Conservation (phyloP, 2,329 filamentous ascomycete species). For the Hypoxylon sp. region DNA sequence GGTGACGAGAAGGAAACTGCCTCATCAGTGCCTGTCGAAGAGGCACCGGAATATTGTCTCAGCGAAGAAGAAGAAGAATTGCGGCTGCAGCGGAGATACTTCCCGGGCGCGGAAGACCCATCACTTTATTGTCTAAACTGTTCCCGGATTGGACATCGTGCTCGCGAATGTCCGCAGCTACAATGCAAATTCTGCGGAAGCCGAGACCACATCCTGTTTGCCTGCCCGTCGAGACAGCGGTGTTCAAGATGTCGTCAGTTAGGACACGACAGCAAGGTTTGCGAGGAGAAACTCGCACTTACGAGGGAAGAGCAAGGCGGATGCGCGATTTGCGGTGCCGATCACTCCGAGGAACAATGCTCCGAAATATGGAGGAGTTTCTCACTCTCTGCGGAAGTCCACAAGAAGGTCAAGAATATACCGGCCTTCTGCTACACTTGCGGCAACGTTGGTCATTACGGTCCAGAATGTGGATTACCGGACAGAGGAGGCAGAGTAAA, state of each 20-base stretch:
- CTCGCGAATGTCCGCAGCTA: slow-evolving; percentile 61
- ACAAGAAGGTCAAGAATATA: slow-evolving; percentile 65
- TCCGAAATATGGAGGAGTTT: slow-evolving; percentile 73
- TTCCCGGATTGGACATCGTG: slow-evolving; percentile 63
- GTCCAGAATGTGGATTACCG: slow-evolving; percentile 66
- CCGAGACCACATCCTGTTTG: slow-evolving; percentile 63
- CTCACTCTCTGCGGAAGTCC: slow-evolving; percentile 56
- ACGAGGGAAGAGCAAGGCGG: slow-evolving; percentile 68
- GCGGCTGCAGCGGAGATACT: slow-evolving; percentile 64
- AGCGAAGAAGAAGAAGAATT: slow-evolving; percentile 54
- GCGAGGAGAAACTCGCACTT: slow-evolving; percentile 69
- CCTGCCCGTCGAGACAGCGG: slow-evolving; percentile 66
- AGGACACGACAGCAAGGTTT: slow-evolving; percentile 69
- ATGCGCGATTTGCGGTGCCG: slow-evolving; percentile 73
- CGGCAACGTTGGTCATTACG: slow-evolving; percentile 69
- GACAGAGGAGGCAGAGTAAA: slow-evolving; percentile 40
- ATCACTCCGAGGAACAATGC: slow-evolving; percentile 74
- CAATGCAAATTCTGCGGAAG: slow-evolving; percentile 66
- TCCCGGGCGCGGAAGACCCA: slow-evolving; percentile 63
- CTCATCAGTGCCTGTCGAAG: background rate
- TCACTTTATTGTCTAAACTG: slow-evolving; percentile 67
- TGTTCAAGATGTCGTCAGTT: slow-evolving; percentile 74
- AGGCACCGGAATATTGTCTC: background rate
- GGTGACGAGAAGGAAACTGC: background rate
- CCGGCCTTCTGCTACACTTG: slow-evolving; percentile 70